Evolutionary conservation across 352 stramenopile genomes (phyloP).

Genomic region (Pythium sukuiense): DNA sequence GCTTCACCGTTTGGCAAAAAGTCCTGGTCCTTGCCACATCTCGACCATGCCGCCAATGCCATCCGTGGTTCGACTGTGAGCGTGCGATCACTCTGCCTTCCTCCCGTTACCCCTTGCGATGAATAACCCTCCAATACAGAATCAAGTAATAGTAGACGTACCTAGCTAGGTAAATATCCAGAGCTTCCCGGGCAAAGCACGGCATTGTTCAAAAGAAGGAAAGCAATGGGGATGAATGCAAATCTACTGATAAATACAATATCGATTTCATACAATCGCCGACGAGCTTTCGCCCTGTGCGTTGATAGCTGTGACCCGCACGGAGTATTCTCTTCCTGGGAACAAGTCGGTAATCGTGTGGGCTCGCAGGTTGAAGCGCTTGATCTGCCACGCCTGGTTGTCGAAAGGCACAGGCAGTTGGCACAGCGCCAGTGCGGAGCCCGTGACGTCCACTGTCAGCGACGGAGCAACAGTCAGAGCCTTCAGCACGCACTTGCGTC

Average conservation of each 20-base stretch:
- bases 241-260: not conserved
- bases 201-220: no score
- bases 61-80: no score
- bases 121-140: no score
- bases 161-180: no score
- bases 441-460: slow-evolving; percentile 23
- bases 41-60: no score
- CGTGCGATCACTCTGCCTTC: no score
- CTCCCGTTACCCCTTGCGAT: no score
- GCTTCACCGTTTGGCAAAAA: no score
- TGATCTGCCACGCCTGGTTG: slow-evolving; percentile 54
- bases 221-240: not conserved
- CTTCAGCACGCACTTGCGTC: slow-evolving; percentile 55
- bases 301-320: slow-evolving; percentile 51
- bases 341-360: slow-evolving; percentile 57
- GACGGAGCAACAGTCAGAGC: slow-evolving; percentile 6
- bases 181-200: no score
- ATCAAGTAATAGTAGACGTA: no score
- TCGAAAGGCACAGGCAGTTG: slow-evolving; percentile 50
- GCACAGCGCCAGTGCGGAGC: slow-evolving; percentile 34
- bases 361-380: slow-evolving; percentile 62
- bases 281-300: slow-evolving; percentile 44
- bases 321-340: slow-evolving; percentile 68
- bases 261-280: slow-evolving; percentile 19
- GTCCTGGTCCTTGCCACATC: no score